Base-by-base conservation (phyloP, 2,329 filamentous ascomycete genomes). In the Aspergillus awamori region DNA sequence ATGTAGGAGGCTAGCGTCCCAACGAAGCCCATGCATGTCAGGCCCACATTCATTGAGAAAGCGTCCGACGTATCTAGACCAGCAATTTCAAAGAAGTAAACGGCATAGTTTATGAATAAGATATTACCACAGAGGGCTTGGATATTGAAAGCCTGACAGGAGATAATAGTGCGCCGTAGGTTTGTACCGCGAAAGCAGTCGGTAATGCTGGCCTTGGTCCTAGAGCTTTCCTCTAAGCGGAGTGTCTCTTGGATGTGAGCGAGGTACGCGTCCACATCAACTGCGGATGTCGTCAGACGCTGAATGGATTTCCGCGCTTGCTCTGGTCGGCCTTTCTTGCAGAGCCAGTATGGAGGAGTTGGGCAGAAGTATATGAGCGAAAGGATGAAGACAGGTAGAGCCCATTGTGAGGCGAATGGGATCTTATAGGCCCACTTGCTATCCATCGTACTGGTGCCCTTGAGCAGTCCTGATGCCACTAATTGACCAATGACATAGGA, bases 351-450 rank as follows among this genome's bases (percentile, higher is more conserved):
- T n/a, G 80, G 80, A 3, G 75, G 80, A 63, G 81, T 80, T 0
- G 80, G 80, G 3, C 79, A 80, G 39, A 81, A 67, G 15, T 71
- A 67, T 30, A 79, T 74, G 8, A 77, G 78, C 36, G 80, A 67
- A 24, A 79, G 66, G 8, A 82, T 76, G 1, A 80, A 79, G 11
- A 82, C 66, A 0, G 80, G 80, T 78, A 80, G 82, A 67, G 79
- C 79, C 81, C 81, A 81, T 65, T 83, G 81, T 10, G 82, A 62
- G 2, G 76, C 77, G 54, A 81, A 83, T 1, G 81, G 81, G 53
- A 83, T 81, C 7, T 78, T 74, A 65, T 81, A 83, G 1, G 79
- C 76, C 81, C 81, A 83, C 58, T 82, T 65, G 58, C 80, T 80
- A 1, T 67, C 62, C 28, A 79, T 71, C 5, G 65, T 63, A 4